Evolutionary conservation across 805 yeast species (phyloP), one percentile per base, ranked within the genome.

Genomic region (Ogataea sp.): DNA sequence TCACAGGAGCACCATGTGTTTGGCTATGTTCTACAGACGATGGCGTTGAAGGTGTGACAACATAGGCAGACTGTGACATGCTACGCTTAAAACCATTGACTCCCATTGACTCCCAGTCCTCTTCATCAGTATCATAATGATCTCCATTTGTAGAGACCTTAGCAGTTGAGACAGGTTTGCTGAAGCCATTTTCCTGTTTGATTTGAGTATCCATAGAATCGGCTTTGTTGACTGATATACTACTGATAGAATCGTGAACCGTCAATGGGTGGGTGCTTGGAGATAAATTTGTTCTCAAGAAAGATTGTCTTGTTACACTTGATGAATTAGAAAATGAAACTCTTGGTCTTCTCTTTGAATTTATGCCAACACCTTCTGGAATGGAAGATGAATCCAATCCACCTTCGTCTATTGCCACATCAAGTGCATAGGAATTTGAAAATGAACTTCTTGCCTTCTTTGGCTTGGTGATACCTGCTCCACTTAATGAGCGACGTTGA

Each of bases 41-140:
- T 16, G 51, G 49, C 1, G 49, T 42, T 11, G 55, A 49, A 2
- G 59, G 51, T 1, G 50, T 44, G 14, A 45, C 39, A 15, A 46
- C 39, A 15, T 47, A 45, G 7, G 55, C 46, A n/a, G n/a, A n/a
- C n/a, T n/a, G n/a, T 16, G 46, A 48, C 32, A 48, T 48, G n/a
- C 46, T 46, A 32, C 48, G 54, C 31, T 57, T 46, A 24, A 87
- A 64, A 32, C 75, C 65, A 29, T 74, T 80, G 0, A 96, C 88
- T 1, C 97, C 97, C 39, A 89, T 81, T 0, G 87, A 64, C 45
- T 80, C 83, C 98, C 98, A 90, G 60, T 90, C 97, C 60, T 90
- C 98, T 55, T 90, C 97, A 59, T 90, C 98, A 0, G 98, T 90
- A 52, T 86, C 95, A 33, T 79, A 71, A 38, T 37, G 32, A 3